Evolutionary conservation across 2,329 filamentous ascomycete species (phyloP).

Genomic region (Westerdykella ornata): DNA sequence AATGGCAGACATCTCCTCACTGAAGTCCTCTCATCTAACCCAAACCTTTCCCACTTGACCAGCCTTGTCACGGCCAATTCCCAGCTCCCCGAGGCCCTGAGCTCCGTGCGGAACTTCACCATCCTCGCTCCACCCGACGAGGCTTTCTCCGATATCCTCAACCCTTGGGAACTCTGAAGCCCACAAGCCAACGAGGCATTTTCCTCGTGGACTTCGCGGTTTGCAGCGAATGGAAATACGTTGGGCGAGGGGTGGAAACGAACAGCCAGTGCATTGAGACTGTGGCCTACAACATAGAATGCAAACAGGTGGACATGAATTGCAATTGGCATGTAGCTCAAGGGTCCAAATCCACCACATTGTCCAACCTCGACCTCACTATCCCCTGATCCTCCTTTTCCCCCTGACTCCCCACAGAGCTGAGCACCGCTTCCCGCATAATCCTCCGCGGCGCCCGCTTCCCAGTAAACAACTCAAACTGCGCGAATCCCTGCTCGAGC

Average conservation of each 20-base stretch:
- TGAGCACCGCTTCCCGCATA: conserved; percentile 60
- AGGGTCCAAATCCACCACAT: conserved; percentile 31
- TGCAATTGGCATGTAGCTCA: conserved; percentile 8
- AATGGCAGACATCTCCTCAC: conserved; percentile 24
- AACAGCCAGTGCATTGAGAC: too few species aligned
- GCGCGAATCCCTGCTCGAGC: conserved; percentile 72
- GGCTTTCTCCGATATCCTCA: conserved; percentile 40
- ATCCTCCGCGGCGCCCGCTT: conserved; percentile 61
- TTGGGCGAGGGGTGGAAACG: too few species aligned
- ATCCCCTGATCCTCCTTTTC: conserved; percentile 26
- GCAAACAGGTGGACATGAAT: neutral
- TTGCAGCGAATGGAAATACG: too few species aligned
- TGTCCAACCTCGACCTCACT: conserved; percentile 29
- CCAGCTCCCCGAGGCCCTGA: conserved; percentile 35
- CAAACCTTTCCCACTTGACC: conserved; percentile 28
- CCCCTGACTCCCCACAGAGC: conserved; percentile 28
- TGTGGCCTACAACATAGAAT: too few species aligned
- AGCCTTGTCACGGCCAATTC: conserved; percentile 35
- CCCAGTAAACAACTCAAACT: conserved; percentile 76
- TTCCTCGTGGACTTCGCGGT: too few species aligned
- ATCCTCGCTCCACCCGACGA: conserved; percentile 53
- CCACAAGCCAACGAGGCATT: conserved; percentile 40
- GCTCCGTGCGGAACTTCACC: conserved; percentile 47
- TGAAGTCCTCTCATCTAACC: conserved; percentile 19
- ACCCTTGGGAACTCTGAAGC: conserved; percentile 26